A percentile compares a stretch with the other conserved stretches of the same genome.
phyloP scores from a whole-genome alignment of 78 protist genomes.

The Dictyostelium intermedium region DNA sequence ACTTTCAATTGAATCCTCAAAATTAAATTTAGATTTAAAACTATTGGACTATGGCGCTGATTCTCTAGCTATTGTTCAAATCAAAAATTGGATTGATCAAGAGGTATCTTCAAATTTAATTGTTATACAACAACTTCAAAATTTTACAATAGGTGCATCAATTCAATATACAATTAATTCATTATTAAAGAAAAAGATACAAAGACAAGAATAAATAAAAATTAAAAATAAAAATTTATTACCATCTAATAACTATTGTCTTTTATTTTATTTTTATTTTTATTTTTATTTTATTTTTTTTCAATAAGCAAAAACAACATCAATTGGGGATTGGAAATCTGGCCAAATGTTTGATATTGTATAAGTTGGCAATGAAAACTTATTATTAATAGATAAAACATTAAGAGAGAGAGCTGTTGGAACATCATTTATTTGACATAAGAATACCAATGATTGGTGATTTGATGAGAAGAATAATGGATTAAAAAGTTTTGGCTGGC shows the following conservation, averaged over 20 bases:
- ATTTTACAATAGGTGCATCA: constrained; percentile 2
- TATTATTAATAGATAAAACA: neutral
- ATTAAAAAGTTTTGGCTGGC: neutral
- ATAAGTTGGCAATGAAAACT: neutral
- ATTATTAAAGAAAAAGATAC: neutral
- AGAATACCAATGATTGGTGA: neutral
- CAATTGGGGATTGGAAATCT: neutral
- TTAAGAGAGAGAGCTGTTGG: neutral
- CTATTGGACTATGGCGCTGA: constrained; percentile 39
- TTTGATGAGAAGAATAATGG: neutral
- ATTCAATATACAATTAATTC: neutral
- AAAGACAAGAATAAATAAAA: neutral
- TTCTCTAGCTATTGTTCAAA: constrained; percentile 31
- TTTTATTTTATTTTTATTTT: no score
- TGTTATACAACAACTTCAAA: constrained; percentile 21
- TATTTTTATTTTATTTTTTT: no score
- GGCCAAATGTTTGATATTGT: neutral
- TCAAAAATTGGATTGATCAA: constrained; percentile 65
- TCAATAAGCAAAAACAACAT: neutral
- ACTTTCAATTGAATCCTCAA: neutral
- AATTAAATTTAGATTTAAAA: neutral
- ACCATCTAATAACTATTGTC: no score
- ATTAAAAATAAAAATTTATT: no score
- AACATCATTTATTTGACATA: neutral
- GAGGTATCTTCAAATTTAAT: constrained; percentile 11